phyloP scores from a whole-genome alignment of 495 filamentous ascomycete genomes.

The Aspergillus taichungensis region DNA sequence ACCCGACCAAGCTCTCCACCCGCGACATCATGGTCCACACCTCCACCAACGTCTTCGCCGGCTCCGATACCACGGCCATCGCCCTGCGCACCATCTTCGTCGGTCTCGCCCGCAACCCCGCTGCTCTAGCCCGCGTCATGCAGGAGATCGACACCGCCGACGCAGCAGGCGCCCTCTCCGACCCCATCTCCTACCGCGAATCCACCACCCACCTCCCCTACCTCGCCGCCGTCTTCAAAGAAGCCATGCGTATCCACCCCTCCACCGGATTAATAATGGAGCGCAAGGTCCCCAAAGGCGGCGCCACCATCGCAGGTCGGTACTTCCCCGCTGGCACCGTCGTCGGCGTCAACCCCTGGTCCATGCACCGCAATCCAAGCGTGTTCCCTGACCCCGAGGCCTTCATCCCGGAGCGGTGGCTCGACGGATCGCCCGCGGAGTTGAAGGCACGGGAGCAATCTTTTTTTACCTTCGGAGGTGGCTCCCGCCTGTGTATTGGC shows the following conservation, averaged over 20 bases:
- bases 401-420: slow-evolving; percentile 24
- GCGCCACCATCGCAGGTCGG: slow-evolving; percentile 39
- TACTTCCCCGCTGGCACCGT: slow-evolving; percentile 47
- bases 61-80: slow-evolving; percentile 52
- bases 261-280: slow-evolving; percentile 54
- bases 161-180: slow-evolving; percentile 5
- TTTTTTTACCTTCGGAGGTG: slow-evolving; percentile 49
- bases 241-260: slow-evolving; percentile 52
- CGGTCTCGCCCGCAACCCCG: slow-evolving; percentile 46
- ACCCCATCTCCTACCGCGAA: slow-evolving; percentile 35
- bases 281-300: slow-evolving; percentile 51
- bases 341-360: slow-evolving; percentile 44
- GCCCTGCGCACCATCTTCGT: slow-evolving; percentile 53
- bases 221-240: slow-evolving; percentile 47
- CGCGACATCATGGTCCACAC: slow-evolving; percentile 22
- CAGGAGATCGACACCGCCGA: slow-evolving; percentile 46
- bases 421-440: slow-evolving; percentile 11
- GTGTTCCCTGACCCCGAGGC: slow-evolving; percentile 17
- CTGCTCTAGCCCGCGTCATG: slow-evolving; percentile 33
- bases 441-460: slow-evolving; percentile 16
- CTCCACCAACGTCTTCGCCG: slow-evolving; percentile 29
- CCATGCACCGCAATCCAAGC: slow-evolving; percentile 15
- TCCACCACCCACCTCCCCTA: slow-evolving; percentile 38
- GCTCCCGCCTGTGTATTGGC: slow-evolving; percentile 53
- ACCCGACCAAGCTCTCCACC: slow-evolving; percentile 18